Base-by-base conservation (phyloP, 441 rosid genomes). In the Sinapis alba region DNA sequence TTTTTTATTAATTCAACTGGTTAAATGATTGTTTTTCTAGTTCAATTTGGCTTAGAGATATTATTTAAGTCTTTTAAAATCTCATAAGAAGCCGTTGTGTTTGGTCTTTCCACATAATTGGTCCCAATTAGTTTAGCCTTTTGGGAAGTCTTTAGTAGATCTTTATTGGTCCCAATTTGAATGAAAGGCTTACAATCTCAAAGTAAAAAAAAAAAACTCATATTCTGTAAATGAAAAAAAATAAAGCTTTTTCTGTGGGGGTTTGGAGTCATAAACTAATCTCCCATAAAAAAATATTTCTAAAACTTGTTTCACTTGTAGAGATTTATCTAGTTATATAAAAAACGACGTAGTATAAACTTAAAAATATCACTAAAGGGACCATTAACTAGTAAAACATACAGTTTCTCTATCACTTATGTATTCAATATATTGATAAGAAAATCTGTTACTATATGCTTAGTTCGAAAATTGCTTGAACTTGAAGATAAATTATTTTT, bases 401-500 rank as follows among this genome's bases (percentile, higher is more conserved):
- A 16, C 57, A 51, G 1, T 43, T 16, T 51, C 23, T 3, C 6
- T 15, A 15, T 10, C 24, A 51, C 19, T 51, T 72, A 5, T 63
- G 34, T 32, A 30, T 18, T 41, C 47, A 41, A 41, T 32, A 20
- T 38, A 21, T 62, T 6, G 32, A 47, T n/a, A 43, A 6, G 3
- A 18, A 45, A 26, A 19, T 18, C 5, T 60, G 9, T 32, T 43
- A 34, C 11, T 16, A 34, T 51, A 24, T 77, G 72, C 21, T 27
- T 43, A 54, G 71, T 45, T 70, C 43, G 11, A 38, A 41, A 53
- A 3, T 64, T 71, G 64, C 73, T 77, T 77, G 12, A 71, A 71
- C 72, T 77, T 58, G 63, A 51, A 71, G 66, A 59, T 58, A 51
- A 51, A 12, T 19, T 19, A 59, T 51, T 51, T 51, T 51, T 51